A percentile compares a stretch with the other conserved stretches of the same genome.
These are phyloP conservation scores for Gonium pectorale DNA, from an alignment of 139 green algal genomes.

Conservation along the genomic window DNA sequence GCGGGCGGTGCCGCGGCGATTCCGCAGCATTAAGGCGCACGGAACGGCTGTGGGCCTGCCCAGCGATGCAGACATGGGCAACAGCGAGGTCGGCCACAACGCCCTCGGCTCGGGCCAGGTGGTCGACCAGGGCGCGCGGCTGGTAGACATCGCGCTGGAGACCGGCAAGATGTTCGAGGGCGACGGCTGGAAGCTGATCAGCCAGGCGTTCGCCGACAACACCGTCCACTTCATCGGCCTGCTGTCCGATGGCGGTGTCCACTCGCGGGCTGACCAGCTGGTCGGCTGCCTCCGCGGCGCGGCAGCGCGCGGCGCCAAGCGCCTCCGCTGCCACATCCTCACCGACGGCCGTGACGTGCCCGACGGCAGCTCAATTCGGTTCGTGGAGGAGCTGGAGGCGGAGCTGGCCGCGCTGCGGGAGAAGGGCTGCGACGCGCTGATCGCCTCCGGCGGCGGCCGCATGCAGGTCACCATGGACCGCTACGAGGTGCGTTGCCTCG, in stretches of 20 bases:
- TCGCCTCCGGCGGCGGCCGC: constrained; percentile 93
- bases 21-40: constrained; percentile 85
- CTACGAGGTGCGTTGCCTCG: constrained; percentile 82
- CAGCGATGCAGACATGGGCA: constrained; percentile 95
- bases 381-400: constrained; percentile 79
- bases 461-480: constrained; percentile 98
- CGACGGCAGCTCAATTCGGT: constrained; percentile 86
- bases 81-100: constrained; percentile 95
- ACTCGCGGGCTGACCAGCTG: constrained; percentile 93
- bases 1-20: constrained; percentile 54
- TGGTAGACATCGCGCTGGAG: constrained; percentile 94
- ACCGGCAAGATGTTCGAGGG: constrained; percentile 82
- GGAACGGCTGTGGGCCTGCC: constrained; percentile 94
- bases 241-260: constrained; percentile 94
- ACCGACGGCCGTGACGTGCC: constrained; percentile 95
- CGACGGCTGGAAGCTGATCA: constrained; percentile 89
- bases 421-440: constrained; percentile 78
- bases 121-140: constrained; percentile 91
- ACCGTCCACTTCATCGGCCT: constrained; percentile 97
- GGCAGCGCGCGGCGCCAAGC: constrained; percentile 86
- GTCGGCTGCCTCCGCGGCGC: constrained; percentile 72
- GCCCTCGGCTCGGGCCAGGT: constrained; percentile 94
- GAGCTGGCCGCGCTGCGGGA: constrained; percentile 64
- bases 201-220: constrained; percentile 78
- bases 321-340: constrained; percentile 91